These are phyloP conservation scores for Microcyclospora pomicola DNA, from an alignment of 2,329 filamentous ascomycete species.

Conservation along the genomic window DNA sequence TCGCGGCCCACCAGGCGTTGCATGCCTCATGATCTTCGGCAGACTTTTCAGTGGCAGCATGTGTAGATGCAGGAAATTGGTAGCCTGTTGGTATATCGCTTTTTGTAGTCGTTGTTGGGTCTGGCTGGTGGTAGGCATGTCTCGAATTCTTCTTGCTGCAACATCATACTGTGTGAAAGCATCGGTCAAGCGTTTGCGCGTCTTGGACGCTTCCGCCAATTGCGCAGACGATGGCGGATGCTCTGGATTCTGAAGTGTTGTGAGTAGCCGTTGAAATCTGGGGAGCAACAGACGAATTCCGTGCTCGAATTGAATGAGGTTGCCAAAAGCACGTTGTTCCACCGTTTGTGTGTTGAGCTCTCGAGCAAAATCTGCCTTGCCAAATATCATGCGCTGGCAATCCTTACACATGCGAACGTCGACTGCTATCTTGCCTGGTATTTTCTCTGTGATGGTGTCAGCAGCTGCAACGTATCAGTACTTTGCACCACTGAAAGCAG, in stretches of 20 bases:
- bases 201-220: slow-evolving; percentile 73
- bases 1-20: slow-evolving; percentile 27
- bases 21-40: slow-evolving; percentile 39
- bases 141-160: slow-evolving; percentile 66
- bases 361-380: slow-evolving; percentile 61
- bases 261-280: slow-evolving; percentile 65
- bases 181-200: slow-evolving; percentile 78
- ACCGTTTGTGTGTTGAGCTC: slow-evolving; percentile 55
- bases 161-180: slow-evolving; percentile 78
- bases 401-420: slow-evolving; percentile 88
- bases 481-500: slow-evolving; percentile 15
- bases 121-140: slow-evolving; percentile 57
- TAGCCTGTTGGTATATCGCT: slow-evolving; percentile 69
- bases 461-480: slow-evolving; percentile 18
- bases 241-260: slow-evolving; percentile 58
- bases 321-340: slow-evolving; percentile 70
- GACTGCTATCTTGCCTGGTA: slow-evolving; percentile 47
- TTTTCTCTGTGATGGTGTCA: slow-evolving; percentile 24
- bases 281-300: slow-evolving; percentile 73
- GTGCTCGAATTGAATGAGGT: slow-evolving; percentile 71
- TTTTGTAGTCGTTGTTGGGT: slow-evolving; percentile 65
- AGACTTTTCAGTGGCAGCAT: slow-evolving; percentile 65
- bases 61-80: slow-evolving; percentile 71
- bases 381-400: slow-evolving; percentile 60
- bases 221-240: slow-evolving; percentile 53